phyloP scores from a whole-genome alignment of 1,139 yeast genomes.

The Suhomyces chickasaworum region DNA sequence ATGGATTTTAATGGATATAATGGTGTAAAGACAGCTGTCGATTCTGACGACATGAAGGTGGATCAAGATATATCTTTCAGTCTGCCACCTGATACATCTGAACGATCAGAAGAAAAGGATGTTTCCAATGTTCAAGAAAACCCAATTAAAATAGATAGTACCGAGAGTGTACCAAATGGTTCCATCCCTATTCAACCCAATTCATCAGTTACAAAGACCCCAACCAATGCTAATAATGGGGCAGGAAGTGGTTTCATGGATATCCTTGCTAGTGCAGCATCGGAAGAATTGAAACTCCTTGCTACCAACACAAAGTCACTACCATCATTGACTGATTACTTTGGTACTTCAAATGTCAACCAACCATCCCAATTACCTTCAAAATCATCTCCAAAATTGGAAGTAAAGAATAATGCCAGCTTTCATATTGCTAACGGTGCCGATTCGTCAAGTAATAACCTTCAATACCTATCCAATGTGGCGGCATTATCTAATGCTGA shows the following conservation, averaged over 20 bases:
- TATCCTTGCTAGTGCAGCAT: conserved; percentile 78
- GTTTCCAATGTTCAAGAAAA: not conserved
- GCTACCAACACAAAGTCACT: conserved; percentile 58
- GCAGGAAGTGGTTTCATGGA: conserved; percentile 43
- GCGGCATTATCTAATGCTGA: conserved; percentile 18
- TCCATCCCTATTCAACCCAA: not conserved
- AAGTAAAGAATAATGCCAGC: conserved; percentile 9
- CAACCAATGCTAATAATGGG: conserved; percentile 9
- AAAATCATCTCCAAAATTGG: not conserved
- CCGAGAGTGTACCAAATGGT: not conserved
- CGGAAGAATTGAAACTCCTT: conserved; percentile 66
- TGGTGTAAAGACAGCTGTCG: not conserved
- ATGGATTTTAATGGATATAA: not conserved
- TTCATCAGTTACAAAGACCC: conserved; percentile 5
- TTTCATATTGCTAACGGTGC: conserved; percentile 11
- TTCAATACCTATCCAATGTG: conserved; percentile 25
- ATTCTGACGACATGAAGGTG: not conserved
- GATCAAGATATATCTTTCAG: not conserved
- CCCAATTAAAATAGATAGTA: not conserved
- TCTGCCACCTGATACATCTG: not conserved
- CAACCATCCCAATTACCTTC: not conserved
- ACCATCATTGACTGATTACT: conserved; percentile 66
- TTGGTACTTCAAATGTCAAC: conserved; percentile 21
- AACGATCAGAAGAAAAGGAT: not conserved
- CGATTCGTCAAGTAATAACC: conserved; percentile 24